These are phyloP conservation scores for Monoraphidium neglectum DNA, from an alignment of 139 green algal species.

Conservation along the genomic window DNA sequence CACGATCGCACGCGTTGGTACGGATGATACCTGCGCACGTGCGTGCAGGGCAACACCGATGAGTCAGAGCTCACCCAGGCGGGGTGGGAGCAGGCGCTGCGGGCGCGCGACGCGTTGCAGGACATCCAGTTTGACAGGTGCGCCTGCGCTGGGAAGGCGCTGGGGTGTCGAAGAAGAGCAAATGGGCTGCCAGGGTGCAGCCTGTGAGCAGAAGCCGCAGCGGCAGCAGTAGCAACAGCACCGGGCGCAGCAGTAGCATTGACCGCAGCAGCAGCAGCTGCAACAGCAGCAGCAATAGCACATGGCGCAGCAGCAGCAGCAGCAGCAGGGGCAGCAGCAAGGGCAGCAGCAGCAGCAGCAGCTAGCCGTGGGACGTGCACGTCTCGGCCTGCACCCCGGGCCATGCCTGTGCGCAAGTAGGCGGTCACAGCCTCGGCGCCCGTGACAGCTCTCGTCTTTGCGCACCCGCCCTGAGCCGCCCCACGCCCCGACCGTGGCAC, in stretches of 20 bases:
- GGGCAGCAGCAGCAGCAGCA: background rate
- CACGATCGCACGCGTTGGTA: no score
- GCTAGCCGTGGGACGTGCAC: background rate
- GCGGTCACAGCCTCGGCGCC: no score
- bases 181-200: no score
- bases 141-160: no score
- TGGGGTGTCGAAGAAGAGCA: no score
- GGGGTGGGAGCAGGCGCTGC: slow-evolving; percentile 54
- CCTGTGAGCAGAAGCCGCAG: background rate
- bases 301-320: slow-evolving; percentile 1
- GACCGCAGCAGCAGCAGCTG: background rate
- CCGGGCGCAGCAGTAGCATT: background rate
- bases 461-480: no score
- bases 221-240: background rate
- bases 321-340: background rate
- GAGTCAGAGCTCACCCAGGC: slow-evolving; percentile 54
- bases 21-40: no score
- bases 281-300: no score
- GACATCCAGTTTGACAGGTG: slow-evolving; percentile 62
- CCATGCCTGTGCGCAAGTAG: no score
- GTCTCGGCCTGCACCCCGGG: no score
- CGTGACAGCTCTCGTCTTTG: no score
- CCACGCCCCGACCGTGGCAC: no score
- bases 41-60: slow-evolving; percentile 63
- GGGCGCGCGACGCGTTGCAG: slow-evolving; percentile 42